A percentile compares a stretch with the other conserved stretches of the same genome.
Conservation (phyloP, 2,329 filamentous ascomycete genomes). For the Dactylellina haptotyla region DNA sequence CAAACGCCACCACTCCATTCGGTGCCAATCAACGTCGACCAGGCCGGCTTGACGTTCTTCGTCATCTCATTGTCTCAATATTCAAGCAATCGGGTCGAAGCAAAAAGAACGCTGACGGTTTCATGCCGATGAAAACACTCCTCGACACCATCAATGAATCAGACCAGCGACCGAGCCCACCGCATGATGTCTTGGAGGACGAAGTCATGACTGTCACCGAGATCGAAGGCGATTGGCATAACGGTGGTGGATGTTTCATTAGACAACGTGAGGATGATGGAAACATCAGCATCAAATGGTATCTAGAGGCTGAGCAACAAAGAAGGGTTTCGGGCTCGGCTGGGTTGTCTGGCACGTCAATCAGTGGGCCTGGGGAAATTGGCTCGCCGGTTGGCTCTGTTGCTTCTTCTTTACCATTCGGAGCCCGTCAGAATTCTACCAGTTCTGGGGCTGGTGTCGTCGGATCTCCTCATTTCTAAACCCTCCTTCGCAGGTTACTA, state of each 20-base stretch:
- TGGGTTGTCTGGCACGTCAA: slow-evolving; percentile 29
- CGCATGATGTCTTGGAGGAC: slow-evolving; percentile 68
- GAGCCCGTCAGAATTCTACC: slow-evolving; percentile 23
- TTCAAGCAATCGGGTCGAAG: slow-evolving; percentile 60
- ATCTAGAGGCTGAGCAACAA: slow-evolving; percentile 9
- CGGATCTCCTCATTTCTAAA: slow-evolving; percentile 40
- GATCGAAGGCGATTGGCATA: slow-evolving; percentile 84
- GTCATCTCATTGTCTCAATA: slow-evolving; percentile 12
- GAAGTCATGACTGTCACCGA: slow-evolving; percentile 88
- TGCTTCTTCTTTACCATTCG: slow-evolving; percentile 29
- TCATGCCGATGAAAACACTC: slow-evolving; percentile 74
- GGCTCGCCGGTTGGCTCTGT: slow-evolving; percentile 30
- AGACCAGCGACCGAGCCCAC: slow-evolving; percentile 65
- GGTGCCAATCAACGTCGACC: slow-evolving; percentile 71
- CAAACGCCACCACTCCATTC: slow-evolving; percentile 60
- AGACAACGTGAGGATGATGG: slow-evolving; percentile 67
- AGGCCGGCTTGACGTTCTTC: slow-evolving; percentile 58
- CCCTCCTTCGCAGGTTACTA: not conserved
- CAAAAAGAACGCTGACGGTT: slow-evolving; percentile 67
- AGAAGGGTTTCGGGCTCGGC: slow-evolving; percentile 28
- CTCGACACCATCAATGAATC: slow-evolving; percentile 73
- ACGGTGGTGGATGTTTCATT: slow-evolving; percentile 90
- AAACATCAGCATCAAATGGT: slow-evolving; percentile 46
- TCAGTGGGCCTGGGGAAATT: slow-evolving; percentile 39
- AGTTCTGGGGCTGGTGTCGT: slow-evolving; percentile 26